These are phyloP conservation scores for Cyclotella baltica DNA, from an alignment of 108 stramenopile species.

Conservation along the genomic window DNA sequence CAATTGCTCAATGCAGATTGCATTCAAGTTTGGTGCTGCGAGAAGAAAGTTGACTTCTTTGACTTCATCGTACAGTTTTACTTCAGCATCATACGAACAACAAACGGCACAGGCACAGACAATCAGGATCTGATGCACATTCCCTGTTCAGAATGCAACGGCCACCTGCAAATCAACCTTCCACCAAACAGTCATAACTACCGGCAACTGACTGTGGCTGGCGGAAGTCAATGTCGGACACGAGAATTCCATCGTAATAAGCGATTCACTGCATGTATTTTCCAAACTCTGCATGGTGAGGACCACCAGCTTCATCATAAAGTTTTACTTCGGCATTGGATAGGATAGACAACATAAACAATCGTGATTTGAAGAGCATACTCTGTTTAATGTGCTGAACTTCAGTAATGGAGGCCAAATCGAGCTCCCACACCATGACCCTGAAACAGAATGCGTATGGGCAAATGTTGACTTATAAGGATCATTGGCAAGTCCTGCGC, in stretches of 20 bases:
- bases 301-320: background rate
- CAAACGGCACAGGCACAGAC: too few species aligned
- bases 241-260: background rate
- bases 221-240: background rate
- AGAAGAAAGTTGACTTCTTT: background rate
- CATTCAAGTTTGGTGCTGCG: background rate
- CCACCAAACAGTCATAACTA: background rate
- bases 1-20: background rate
- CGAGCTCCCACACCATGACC: background rate
- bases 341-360: background rate
- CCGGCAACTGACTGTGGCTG: background rate
- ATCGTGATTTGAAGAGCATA: background rate
- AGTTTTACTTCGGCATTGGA: background rate
- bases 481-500: background rate
- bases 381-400: background rate
- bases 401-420: background rate
- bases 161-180: background rate
- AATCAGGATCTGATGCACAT: background rate
- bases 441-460: background rate
- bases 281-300: background rate
- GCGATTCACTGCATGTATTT: background rate
- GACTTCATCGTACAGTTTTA: background rate
- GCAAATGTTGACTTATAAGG: background rate
- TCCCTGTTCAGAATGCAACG: background rate
- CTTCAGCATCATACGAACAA: background rate